Evolutionary conservation across 305 asterid species (phyloP), one percentile per base, ranked within the genome.

Genomic region (Fraxinus sp.): DNA sequence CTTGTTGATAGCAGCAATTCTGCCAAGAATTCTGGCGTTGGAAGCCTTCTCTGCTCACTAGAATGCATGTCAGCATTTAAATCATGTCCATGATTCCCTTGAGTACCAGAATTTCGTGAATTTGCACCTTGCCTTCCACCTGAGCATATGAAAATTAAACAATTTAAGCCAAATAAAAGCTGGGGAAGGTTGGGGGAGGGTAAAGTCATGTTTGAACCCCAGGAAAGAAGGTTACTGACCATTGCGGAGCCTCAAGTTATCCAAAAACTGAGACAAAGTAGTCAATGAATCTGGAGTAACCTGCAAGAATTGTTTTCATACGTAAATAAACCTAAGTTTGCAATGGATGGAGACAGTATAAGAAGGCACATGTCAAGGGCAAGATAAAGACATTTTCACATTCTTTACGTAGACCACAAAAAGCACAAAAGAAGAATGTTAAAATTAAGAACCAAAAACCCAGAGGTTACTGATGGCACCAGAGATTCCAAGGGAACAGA

Each of bases 231-330:
- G 72, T 64, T 35, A 68, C 92, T 85, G 71, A 96, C 99, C 94
- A 57, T 81, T 86, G 84, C 84, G 86, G 57, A 82, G 97, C 85
- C 94, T 89, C 91, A 96, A 83, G 85, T 92, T 96, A 84, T 82
- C 85, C 85, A 89, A 75, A 86, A 91, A 94, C 81, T 89, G 97
- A 37, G 87, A 84, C 89, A 94, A 90, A 37, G 99, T 96, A 77
- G 95, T 90, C 90, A 96, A 84, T 33, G 98, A 91, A 91, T 96
- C 98, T 4, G 95, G 94, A 85, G 93, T 92, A 83, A 91, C 84
- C 98, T 96, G 93, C 92, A 86, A 77, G 35, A 20, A 20, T 18
- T 59, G 24, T 59, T 59, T 59, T 2, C 30, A 59, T 20, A 59
- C 13, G 5, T 18, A 20, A 59, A 59, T 59, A 59, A 59, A 20